phyloP scores from a whole-genome alignment of 805 yeast genomes.

The Nakazawaea wyomingensis region DNA sequence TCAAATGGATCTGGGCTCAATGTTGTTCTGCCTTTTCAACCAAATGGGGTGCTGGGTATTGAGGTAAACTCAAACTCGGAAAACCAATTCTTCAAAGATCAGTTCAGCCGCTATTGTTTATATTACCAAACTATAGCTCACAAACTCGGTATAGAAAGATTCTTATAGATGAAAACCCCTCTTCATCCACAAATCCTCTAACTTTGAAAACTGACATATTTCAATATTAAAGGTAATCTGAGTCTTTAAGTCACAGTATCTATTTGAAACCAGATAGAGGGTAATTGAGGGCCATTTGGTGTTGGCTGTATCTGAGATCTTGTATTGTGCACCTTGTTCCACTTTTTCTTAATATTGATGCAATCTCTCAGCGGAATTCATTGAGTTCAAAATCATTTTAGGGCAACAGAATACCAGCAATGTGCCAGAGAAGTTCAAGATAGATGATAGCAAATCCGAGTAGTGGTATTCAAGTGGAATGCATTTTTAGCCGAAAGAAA shows the following conservation, averaged over 20 bases:
- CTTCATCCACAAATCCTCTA: slow-evolving; percentile 68
- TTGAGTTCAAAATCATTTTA: slow-evolving; percentile 47
- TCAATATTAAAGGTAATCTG: slow-evolving; percentile 59
- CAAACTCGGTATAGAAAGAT: slow-evolving; percentile 62
- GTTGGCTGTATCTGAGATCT: slow-evolving; percentile 36
- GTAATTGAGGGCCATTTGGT: slow-evolving; percentile 59
- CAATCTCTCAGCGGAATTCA: slow-evolving; percentile 61
- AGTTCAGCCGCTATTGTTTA: slow-evolving; percentile 54
- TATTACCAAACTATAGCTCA: slow-evolving; percentile 43
- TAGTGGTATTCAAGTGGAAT: slow-evolving; percentile 50
- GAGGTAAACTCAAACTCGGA: slow-evolving; percentile 43
- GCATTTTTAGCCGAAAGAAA: slow-evolving; percentile 57
- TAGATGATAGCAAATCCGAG: too few relatives aligned
- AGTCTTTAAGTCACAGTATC: slow-evolving; percentile 59
- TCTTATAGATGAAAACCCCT: slow-evolving; percentile 72
- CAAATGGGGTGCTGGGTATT: slow-evolving; percentile 72
- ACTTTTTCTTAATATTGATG: slow-evolving; percentile 52
- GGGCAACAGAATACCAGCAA: slow-evolving; percentile 46
- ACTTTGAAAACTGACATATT: slow-evolving; percentile 46
- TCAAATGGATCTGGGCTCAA: slow-evolving; percentile 61
- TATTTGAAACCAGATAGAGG: slow-evolving; percentile 50
- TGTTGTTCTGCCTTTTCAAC: slow-evolving; percentile 53
- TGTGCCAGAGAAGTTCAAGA: too few relatives aligned
- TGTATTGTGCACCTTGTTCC: slow-evolving; percentile 56
- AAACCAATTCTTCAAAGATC: slow-evolving; percentile 50